Conservation (phyloP, 2,329 filamentous ascomycete species). For the Fusarium paranaense region DNA sequence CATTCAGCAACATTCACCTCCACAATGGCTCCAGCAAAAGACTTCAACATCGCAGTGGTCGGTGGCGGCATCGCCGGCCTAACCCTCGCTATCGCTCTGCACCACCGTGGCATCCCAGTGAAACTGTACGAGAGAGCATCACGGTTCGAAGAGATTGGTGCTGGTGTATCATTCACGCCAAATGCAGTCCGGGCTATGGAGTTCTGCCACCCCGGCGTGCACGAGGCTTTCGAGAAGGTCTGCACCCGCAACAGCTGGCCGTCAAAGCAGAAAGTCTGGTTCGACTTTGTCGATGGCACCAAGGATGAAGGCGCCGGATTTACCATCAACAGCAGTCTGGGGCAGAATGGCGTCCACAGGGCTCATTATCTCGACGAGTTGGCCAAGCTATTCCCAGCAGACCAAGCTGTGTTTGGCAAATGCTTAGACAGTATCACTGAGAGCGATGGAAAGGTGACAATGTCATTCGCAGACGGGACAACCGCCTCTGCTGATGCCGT, state of each 20-base stretch:
- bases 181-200: constrained; percentile 62
- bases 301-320: constrained; percentile 19
- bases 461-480: constrained; percentile 56
- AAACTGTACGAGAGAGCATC: constrained; percentile 60
- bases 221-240: constrained; percentile 45
- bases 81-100: constrained; percentile 59
- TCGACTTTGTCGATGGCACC: constrained; percentile 40
- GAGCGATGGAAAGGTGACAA: constrained; percentile 34
- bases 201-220: constrained; percentile 51
- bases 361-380: constrained; percentile 56
- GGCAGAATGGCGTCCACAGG: constrained; percentile 50
- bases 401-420: constrained; percentile 50
- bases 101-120: constrained; percentile 55
- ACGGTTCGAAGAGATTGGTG: constrained; percentile 59
- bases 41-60: constrained; percentile 56
- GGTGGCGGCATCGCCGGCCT: constrained; percentile 65
- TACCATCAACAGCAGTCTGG: constrained; percentile 36
- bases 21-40: constrained; percentile 11
- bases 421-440: constrained; percentile 48
- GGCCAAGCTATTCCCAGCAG: constrained; percentile 51
- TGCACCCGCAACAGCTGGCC: constrained; percentile 41
- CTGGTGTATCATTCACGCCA: constrained; percentile 64
- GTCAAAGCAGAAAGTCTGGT: constrained; percentile 38
- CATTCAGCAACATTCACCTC: neutral
- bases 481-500: constrained; percentile 54